These are phyloP conservation scores for Chlorella vulgaris DNA, from an alignment of 139 green algal genomes.

Conservation along the genomic window DNA sequence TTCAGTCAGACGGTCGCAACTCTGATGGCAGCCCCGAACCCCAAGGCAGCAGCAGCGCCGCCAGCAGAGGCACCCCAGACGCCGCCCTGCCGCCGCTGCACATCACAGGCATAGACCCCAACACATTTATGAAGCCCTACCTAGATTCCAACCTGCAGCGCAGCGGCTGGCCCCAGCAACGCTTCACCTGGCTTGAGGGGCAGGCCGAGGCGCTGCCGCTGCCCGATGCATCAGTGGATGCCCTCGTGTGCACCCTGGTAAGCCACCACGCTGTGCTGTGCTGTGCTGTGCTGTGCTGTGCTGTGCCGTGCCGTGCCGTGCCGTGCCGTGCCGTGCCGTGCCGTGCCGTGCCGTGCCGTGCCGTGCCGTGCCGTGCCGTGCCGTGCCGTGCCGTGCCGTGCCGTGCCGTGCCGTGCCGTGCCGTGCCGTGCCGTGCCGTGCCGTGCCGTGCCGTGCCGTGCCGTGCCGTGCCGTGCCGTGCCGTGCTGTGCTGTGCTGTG, in stretches of 20 bases:
- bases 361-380: no score
- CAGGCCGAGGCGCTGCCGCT: slow-evolving; percentile 61
- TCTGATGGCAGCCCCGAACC: no score
- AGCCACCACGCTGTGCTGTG: background rate
- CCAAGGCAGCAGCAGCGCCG: background rate
- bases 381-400: no score
- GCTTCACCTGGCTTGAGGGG: slow-evolving; percentile 54
- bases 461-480: no score
- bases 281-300: background rate
- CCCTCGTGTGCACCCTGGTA: slow-evolving; percentile 68
- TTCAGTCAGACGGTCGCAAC: background rate
- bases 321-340: no score
- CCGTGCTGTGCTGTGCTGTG: no score
- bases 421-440: no score
- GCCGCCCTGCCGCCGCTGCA: slow-evolving; percentile 9
- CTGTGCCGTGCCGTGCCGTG: no score
- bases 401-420: no score
- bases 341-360: no score
- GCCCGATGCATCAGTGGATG: slow-evolving; percentile 52
- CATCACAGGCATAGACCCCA: slow-evolving; percentile 70
- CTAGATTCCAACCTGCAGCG: slow-evolving; percentile 30
- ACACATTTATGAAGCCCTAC: slow-evolving; percentile 63
- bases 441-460: no score
- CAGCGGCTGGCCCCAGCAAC: background rate
- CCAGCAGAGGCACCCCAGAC: no score